Evolutionary conservation across 2,329 filamentous ascomycete species (phyloP), one percentile per base, ranked within the genome.

Genomic region (Dactylonectria macrodidyma): DNA sequence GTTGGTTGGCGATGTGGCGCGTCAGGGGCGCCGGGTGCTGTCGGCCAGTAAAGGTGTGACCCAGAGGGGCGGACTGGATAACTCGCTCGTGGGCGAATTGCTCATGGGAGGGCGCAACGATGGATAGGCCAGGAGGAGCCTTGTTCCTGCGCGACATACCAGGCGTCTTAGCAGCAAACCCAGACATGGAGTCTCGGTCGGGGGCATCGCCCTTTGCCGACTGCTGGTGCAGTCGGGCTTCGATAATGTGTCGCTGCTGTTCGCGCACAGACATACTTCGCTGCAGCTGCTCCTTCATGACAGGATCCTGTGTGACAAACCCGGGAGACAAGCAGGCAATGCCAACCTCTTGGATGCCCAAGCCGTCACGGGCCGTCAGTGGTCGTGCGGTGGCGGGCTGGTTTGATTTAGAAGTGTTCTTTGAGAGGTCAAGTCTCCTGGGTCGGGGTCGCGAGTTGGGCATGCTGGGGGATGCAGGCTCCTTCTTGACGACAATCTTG

Each of bases 401-500:
- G 63, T 84, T 86, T 41, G 87, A 85, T 67, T 82, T 86, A 36
- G 84, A 83, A 1, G 83, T 83, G 74, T 88, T 88, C 79, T 91
- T 91, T 70, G 93, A 93, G 36, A 97, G 87, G 80, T 96, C 93
- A 65, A 97, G 87, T 77, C 90, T 92, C 77, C 92, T 89, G 14
- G 93, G 93, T 66, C 93, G 89, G 77, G 94, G 93, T 59, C 93
- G 89, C 61, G 92, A 89, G 67, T 90, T 89, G 59, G 90, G 87
- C 77, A 96, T 89, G 71, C 92, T 92, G 61, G 95, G 95, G 54
- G 95, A 98, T 48, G 92, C 90, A 38, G 95, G 95, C 81, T 99
- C 96, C 83, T 98, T 98, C 87, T 98, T 98, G 67, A 99, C 95
- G 71, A 97, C 88, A 70, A 98, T 97, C 83, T 94, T 95, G 47